phyloP scores from a whole-genome alignment of 1,284 basidiomycete genomes.

The Marasmius sp. region DNA sequence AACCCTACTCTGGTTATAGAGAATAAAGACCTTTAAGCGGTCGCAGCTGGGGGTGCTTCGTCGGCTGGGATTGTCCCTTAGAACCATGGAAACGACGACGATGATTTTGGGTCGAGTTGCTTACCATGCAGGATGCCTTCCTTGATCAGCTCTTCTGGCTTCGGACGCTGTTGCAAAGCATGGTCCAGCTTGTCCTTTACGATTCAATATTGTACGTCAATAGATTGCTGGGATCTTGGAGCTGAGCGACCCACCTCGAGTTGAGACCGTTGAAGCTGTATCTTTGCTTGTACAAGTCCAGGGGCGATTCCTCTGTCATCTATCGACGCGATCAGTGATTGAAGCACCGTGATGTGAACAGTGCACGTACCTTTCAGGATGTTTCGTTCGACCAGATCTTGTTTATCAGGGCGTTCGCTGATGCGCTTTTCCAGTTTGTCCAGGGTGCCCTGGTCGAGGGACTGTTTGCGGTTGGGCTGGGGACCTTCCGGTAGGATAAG shows the following conservation, averaged over 20 bases:
- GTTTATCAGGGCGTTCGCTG: constrained; percentile 55
- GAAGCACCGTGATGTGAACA: constrained; percentile 1
- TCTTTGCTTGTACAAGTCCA: constrained; percentile 63
- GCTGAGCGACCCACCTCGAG: constrained; percentile 50
- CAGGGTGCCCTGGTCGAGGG: constrained; percentile 39
- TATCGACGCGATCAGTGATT: constrained; percentile 19
- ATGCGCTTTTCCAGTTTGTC: constrained; percentile 60
- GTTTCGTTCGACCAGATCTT: constrained; percentile 70
- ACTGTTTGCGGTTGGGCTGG: constrained; percentile 15
- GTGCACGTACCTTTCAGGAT: constrained; percentile 66
- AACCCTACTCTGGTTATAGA: neutral
- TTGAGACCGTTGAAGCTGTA: constrained; percentile 66
- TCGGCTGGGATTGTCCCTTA: constrained; percentile 12
- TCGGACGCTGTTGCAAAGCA: constrained; percentile 63
- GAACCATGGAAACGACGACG: neutral
- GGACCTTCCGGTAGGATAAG: constrained; percentile 3
- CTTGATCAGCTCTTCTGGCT: constrained; percentile 68
- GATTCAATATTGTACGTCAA: neutral
- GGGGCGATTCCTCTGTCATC: constrained; percentile 72
- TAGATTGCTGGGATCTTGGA: neutral
- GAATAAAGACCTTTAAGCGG: constrained; percentile 1
- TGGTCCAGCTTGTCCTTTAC: constrained; percentile 68
- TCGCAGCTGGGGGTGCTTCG: constrained; percentile 13
- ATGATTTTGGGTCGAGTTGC: neutral
- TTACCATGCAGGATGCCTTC: constrained; percentile 66